Conservation (phyloP, 2,329 filamentous ascomycete genomes). For the Daldinia sp. region DNA sequence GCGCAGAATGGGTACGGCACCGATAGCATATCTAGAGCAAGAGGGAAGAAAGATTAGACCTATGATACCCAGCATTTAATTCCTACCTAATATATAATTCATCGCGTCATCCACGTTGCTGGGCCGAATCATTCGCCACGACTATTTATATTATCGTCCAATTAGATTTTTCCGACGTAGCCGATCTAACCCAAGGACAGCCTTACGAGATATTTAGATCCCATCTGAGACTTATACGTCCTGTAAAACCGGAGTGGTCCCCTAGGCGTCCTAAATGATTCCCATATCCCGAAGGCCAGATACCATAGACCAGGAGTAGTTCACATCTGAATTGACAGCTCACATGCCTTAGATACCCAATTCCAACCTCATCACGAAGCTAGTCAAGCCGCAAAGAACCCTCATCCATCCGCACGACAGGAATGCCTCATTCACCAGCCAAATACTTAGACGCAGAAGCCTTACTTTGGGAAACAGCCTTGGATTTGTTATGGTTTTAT, state of each 20-base stretch:
- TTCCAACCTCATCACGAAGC: neutral
- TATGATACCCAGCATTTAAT: constrained; percentile 23
- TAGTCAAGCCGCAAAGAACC: neutral
- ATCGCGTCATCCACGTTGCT: constrained; percentile 5
- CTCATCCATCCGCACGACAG: neutral
- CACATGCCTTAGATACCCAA: neutral
- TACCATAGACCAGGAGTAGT: neutral
- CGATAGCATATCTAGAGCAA: constrained; percentile 4
- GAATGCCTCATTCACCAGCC: neutral
- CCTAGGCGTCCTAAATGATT: neutral
- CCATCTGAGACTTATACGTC: neutral
- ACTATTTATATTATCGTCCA: neutral
- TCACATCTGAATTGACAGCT: neutral
- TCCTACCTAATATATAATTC: constrained; percentile 21
- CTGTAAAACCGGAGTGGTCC: neutral
- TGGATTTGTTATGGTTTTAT: constrained; percentile 18
- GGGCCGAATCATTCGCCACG: neutral
- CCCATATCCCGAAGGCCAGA: neutral
- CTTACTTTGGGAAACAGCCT: neutral
- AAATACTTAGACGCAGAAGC: neutral
- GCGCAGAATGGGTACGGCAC: constrained; percentile 14
- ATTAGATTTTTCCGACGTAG: neutral
- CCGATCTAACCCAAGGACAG: neutral
- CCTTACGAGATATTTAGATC: neutral
- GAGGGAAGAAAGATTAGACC: constrained; percentile 36